Conservation (phyloP, 2,329 filamentous ascomycete species). For the Aspergillus bombycis region DNA sequence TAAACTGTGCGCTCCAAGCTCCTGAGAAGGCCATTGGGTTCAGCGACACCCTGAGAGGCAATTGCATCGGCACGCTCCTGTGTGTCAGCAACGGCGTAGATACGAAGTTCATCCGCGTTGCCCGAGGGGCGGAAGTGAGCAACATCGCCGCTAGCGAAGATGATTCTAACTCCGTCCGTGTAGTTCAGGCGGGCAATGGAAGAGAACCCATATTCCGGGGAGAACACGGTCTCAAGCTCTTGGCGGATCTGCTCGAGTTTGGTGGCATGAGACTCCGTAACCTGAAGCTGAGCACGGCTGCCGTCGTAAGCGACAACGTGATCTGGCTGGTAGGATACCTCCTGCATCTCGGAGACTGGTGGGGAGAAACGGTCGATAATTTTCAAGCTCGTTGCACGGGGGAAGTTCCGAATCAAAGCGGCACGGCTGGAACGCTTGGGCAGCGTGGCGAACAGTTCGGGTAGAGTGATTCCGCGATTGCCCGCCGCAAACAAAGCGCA, state of each 20-base stretch:
- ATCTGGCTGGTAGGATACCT: conserved; percentile 21
- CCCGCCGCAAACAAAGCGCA: conserved; percentile 33
- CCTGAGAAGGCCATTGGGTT: conserved; percentile 33
- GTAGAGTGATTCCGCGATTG: conserved; percentile 27
- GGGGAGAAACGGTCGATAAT: conserved; percentile 35
- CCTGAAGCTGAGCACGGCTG: conserved; percentile 4
- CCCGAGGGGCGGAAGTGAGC: conserved; percentile 38
- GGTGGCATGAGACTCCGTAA: conserved; percentile 16
- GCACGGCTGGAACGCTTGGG: conserved; percentile 35
- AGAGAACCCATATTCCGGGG: conserved; percentile 29
- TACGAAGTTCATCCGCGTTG: conserved; percentile 39
- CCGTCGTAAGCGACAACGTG: conserved; percentile 19
- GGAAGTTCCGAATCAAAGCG: conserved; percentile 36
- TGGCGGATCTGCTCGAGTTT: conserved; percentile 25
- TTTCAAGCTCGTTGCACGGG: conserved; percentile 33
- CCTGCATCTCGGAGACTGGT: conserved; percentile 22
- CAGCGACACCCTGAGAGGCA: conserved; percentile 27
- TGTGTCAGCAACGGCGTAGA: conserved; percentile 35
- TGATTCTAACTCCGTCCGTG: conserved; percentile 37
- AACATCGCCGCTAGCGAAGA: conserved; percentile 36
- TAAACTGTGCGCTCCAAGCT: conserved; percentile 25
- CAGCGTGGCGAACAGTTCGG: conserved; percentile 32
- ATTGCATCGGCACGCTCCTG: conserved; percentile 36
- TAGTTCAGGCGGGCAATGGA: conserved; percentile 31
- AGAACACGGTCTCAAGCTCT: conserved; percentile 33